Percentiles rank a stretch among this genome's conserved stretches.
Evolutionary conservation across 345 rosid species (phyloP).

Genomic region (Euphorbia peplus): DNA sequence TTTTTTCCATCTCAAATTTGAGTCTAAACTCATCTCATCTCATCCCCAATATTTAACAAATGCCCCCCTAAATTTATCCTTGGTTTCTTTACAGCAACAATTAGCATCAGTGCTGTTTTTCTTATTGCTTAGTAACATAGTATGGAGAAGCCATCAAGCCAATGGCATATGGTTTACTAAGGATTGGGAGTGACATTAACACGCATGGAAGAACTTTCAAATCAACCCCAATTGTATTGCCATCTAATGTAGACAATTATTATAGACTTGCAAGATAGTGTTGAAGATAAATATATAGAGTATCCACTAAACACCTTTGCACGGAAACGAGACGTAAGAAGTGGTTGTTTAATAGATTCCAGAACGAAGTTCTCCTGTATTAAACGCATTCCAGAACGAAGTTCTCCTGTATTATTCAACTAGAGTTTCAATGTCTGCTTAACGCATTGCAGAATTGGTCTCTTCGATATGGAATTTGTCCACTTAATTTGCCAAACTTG

Average conservation of each 20-base stretch:
- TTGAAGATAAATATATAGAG: not conserved
- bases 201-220: too few species aligned
- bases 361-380: slow-evolving; percentile 7
- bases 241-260: too few species aligned
- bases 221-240: not conserved
- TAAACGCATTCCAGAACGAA: slow-evolving; percentile 5
- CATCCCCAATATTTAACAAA: too few species aligned
- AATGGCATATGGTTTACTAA: too few species aligned
- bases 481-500: not conserved
- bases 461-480: not conserved
- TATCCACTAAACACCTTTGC: not conserved
- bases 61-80: not conserved
- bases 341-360: slow-evolving; percentile 25
- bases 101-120: too few species aligned
- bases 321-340: not conserved
- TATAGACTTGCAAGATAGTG: slow-evolving; percentile 4
- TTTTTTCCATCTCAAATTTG: too few species aligned
- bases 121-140: too few species aligned
- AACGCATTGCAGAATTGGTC: slow-evolving; percentile 7
- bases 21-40: too few species aligned
- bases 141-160: not conserved
- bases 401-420: slow-evolving; percentile 1
- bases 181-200: too few species aligned
- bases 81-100: too few species aligned
- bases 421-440: too few species aligned